These are phyloP conservation scores for Kalmusia sp. DNA, from an alignment of 2,329 filamentous ascomycete genomes.

Conservation along the genomic window DNA sequence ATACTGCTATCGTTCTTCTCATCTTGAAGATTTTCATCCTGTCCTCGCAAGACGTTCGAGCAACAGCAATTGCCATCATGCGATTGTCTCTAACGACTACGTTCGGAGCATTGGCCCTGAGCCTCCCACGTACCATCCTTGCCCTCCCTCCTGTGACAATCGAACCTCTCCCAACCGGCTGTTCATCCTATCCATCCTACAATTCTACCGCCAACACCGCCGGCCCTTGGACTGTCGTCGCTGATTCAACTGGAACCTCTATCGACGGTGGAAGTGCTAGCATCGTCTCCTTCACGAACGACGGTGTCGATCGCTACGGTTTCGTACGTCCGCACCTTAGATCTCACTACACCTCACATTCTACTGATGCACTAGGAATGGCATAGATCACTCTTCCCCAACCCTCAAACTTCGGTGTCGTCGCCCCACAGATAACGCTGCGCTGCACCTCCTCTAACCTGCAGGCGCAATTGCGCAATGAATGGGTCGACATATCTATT, in stretches of 20 bases:
- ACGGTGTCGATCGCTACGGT: slow-evolving; percentile 14
- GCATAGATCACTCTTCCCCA: slow-evolving; percentile 14
- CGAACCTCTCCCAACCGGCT: slow-evolving; percentile 9
- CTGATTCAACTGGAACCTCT: slow-evolving; percentile 7
- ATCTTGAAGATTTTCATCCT: too few relatives aligned
- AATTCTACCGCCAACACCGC: slow-evolving; percentile 12
- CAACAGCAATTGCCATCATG: too few relatives aligned
- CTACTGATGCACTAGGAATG: neutral
- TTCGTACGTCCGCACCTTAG: slow-evolving; percentile 11
- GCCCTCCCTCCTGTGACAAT: neutral
- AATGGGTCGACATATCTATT: slow-evolving; percentile 11
- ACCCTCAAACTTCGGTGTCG: neutral
- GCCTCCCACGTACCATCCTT: neutral
- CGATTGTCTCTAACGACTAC: too few relatives aligned
- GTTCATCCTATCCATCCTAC: slow-evolving; percentile 15
- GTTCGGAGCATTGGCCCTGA: neutral
- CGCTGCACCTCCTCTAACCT: slow-evolving; percentile 8
- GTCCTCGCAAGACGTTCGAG: too few relatives aligned
- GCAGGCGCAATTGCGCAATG: neutral
- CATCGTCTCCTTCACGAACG: slow-evolving; percentile 14
- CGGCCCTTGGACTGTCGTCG: slow-evolving; percentile 10
- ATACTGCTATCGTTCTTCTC: neutral
- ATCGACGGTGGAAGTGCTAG: slow-evolving; percentile 10
- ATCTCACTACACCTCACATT: neutral
- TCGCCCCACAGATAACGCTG: slow-evolving; percentile 2